Conservation (phyloP, 257 asterid genomes). For the Rhazya stricta region DNA sequence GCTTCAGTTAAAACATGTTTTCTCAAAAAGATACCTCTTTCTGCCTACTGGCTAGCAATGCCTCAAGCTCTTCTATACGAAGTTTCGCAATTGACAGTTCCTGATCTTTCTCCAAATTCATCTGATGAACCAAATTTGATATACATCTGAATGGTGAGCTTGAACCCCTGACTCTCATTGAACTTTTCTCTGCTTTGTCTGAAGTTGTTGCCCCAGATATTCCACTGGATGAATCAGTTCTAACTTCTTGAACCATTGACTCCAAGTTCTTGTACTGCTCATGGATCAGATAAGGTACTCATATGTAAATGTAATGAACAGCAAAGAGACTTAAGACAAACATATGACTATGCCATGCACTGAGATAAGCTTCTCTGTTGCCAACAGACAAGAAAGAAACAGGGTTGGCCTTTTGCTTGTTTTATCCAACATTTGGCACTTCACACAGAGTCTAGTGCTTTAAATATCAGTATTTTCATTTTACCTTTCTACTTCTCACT, state of each 20-base stretch:
- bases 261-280: slow-evolving; percentile 80
- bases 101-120: slow-evolving; percentile 82
- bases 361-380: not conserved
- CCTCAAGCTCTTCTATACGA: slow-evolving; percentile 74
- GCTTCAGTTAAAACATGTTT: not conserved
- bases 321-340: slow-evolving; percentile 9
- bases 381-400: not conserved
- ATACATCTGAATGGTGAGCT: slow-evolving; percentile 94
- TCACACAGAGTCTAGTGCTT: not conserved
- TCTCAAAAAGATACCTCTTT: slow-evolving; percentile 51
- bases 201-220: slow-evolving; percentile 35
- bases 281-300: slow-evolving; percentile 19
- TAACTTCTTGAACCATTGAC: slow-evolving; percentile 62
- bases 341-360: not conserved
- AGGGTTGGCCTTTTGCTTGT: not conserved
- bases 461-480: not conserved
- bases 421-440: not conserved
- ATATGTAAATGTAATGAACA: slow-evolving; percentile 11
- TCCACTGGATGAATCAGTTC: slow-evolving; percentile 42
- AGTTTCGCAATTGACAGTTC: slow-evolving; percentile 55
- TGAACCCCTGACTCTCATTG: slow-evolving; percentile 69
- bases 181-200: slow-evolving; percentile 50
- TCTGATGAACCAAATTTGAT: slow-evolving; percentile 72
- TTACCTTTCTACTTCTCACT: not conserved
- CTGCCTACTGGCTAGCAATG: slow-evolving; percentile 53